phyloP scores from a whole-genome alignment of 805 yeast species.

The Myxozyma neglecta region DNA sequence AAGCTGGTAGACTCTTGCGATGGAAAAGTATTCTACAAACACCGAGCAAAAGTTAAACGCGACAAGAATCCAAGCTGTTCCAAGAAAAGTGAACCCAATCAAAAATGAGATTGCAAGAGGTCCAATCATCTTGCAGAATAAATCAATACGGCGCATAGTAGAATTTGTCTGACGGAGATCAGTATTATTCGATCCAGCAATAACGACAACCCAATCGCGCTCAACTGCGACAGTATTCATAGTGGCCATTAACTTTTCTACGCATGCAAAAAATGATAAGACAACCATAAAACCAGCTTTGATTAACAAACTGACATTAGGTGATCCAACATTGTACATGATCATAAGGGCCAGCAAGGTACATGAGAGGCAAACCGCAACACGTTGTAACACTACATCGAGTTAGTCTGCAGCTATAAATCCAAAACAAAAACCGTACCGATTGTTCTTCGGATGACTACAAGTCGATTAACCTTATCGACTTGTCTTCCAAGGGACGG shows the following conservation, averaged over 20 bases:
- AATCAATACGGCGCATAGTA: conserved; percentile 44
- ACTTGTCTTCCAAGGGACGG: conserved; percentile 39
- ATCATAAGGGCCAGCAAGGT: conserved; percentile 32
- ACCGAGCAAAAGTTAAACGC: conserved; percentile 38
- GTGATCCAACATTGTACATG: background rate
- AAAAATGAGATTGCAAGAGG: conserved; percentile 43
- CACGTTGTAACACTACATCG: conserved; percentile 35
- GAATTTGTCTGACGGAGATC: conserved; percentile 40
- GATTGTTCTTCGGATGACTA: conserved; percentile 42
- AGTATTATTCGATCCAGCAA: conserved; percentile 36
- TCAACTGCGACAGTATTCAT: conserved; percentile 45
- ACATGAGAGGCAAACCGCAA: conserved; percentile 38
- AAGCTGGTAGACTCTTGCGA: conserved; percentile 40
- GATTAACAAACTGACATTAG: background rate
- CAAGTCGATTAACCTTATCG: conserved; percentile 38
- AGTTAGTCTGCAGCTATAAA: background rate
- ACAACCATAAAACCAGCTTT: conserved; percentile 22
- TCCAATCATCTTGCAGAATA: conserved; percentile 43
- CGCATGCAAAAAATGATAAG: conserved; percentile 40
- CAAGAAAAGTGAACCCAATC: conserved; percentile 34
- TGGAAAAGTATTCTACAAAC: conserved; percentile 41
- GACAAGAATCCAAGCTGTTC: conserved; percentile 38
- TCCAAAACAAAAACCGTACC: background rate
- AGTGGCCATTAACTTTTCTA: conserved; percentile 41
- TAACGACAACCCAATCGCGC: conserved; percentile 47